Conservation (phyloP, 805 yeast species). For the Metschnikowia amazonensis region DNA sequence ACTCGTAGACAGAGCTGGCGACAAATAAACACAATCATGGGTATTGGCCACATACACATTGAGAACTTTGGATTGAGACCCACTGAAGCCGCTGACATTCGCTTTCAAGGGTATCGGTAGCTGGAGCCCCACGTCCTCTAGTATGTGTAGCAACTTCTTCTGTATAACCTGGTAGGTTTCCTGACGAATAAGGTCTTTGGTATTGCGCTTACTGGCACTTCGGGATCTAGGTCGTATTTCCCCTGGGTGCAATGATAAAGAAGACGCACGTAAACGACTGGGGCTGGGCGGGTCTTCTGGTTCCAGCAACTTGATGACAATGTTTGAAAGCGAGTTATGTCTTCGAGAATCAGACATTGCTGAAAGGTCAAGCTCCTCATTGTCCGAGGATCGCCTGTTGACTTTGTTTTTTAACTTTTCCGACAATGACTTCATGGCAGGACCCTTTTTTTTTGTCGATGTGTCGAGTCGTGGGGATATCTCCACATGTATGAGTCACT, state of each 20-base stretch:
- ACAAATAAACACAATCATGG: slow-evolving; percentile 37
- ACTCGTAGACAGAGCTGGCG: slow-evolving; percentile 38
- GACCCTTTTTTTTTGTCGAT: too few species aligned
- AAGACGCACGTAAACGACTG: slow-evolving; percentile 8
- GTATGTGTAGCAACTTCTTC: slow-evolving; percentile 28
- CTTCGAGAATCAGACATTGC: slow-evolving; percentile 14
- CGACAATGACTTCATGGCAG: slow-evolving; percentile 13
- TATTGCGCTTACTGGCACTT: slow-evolving; percentile 24
- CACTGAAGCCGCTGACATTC: slow-evolving; percentile 21
- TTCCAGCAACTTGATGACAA: slow-evolving; percentile 22
- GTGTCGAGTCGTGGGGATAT: background rate
- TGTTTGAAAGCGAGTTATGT: slow-evolving; percentile 22
- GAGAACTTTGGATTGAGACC: slow-evolving; percentile 26
- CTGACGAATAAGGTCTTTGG: slow-evolving; percentile 37
- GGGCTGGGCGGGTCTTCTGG: slow-evolving; percentile 1
- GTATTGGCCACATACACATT: slow-evolving; percentile 36
- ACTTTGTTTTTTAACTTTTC: slow-evolving; percentile 30
- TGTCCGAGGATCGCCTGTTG: slow-evolving; percentile 26
- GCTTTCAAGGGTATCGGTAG: slow-evolving; percentile 36
- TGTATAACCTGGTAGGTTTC: slow-evolving; percentile 35
- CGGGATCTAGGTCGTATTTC: slow-evolving; percentile 17
- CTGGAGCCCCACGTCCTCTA: slow-evolving; percentile 39
- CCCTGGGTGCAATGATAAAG: slow-evolving; percentile 5
- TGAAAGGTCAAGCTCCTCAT: slow-evolving; percentile 22
- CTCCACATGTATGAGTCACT: background rate